Evolutionary conservation across 164 flowering plant genomes (phyloP).

Genomic region (Sedum album): DNA sequence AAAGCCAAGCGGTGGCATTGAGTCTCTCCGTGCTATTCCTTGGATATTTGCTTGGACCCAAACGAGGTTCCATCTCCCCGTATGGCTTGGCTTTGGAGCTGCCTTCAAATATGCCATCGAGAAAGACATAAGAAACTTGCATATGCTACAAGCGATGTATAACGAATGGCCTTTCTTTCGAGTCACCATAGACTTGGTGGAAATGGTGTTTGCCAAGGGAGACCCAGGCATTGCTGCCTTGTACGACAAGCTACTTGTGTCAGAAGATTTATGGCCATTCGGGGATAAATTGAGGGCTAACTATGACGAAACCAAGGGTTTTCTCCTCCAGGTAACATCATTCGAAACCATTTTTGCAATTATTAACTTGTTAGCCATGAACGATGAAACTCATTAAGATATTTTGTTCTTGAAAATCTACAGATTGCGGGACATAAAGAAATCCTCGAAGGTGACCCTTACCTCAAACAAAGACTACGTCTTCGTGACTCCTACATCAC

Average conservation of each 20-base stretch:
- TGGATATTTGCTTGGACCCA: slow-evolving; percentile 99
- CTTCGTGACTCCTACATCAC: too few relatives aligned
- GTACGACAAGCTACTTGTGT: slow-evolving; percentile 86
- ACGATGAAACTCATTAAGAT: too few relatives aligned
- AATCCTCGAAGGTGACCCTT: slow-evolving; percentile 87
- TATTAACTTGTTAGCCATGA: neutral
- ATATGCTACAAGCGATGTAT: slow-evolving; percentile 87
- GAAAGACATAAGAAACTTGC: slow-evolving; percentile 72
- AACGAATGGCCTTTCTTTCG: slow-evolving; percentile 97
- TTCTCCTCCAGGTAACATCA: slow-evolving; percentile 64
- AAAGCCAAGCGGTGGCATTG: slow-evolving; percentile 98
- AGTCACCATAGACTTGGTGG: slow-evolving; percentile 89
- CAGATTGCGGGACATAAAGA: slow-evolving; percentile 96
- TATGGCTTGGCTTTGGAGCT: slow-evolving; percentile 97
- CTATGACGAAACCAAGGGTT: slow-evolving; percentile 73
- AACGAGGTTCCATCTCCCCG: slow-evolving; percentile 97
- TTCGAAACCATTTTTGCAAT: too few relatives aligned
- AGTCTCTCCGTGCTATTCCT: slow-evolving; percentile 98
- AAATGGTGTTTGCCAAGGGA: slow-evolving; percentile 99
- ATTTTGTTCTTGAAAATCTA: slow-evolving; percentile 19
- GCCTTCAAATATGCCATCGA: slow-evolving; percentile 69
- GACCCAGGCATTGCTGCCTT: slow-evolving; percentile 92
- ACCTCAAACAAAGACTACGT: too few relatives aligned
- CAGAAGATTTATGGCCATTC: slow-evolving; percentile 77
- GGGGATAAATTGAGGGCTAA: slow-evolving; percentile 71